A percentile compares a stretch with the other conserved stretches of the same genome.
These are phyloP conservation scores for Schizosaccharomyces versatilis DNA, from an alignment of 1,139 yeast genomes.

Conservation along the genomic window DNA sequence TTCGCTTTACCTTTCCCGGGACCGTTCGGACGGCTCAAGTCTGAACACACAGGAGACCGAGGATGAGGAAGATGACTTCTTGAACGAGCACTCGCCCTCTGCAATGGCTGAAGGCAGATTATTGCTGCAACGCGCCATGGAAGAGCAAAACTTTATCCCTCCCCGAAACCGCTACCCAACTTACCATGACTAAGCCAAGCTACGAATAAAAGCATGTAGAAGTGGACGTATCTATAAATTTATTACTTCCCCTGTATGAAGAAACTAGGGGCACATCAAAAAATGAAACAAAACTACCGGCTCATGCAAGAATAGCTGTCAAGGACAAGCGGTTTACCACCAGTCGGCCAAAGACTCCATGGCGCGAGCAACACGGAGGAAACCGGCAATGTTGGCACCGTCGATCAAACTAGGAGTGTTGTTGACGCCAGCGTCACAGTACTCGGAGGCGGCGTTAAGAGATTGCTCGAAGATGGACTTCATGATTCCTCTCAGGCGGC, in stretches of 20 bases:
- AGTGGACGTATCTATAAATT: too few relatives aligned
- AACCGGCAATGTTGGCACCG: slow-evolving; percentile 98
- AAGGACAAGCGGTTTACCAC: slow-evolving; percentile 17
- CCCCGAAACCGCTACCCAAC: too few relatives aligned
- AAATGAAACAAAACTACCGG: too few relatives aligned
- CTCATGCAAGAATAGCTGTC: not conserved
- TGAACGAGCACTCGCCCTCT: not conserved
- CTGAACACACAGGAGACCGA: not conserved
- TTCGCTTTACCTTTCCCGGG: not conserved
- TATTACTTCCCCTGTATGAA: too few relatives aligned
- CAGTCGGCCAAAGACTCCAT: slow-evolving; percentile 95
- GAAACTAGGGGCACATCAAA: too few relatives aligned
- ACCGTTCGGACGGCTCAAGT: not conserved
- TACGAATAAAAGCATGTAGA: too few relatives aligned
- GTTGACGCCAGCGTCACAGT: slow-evolving; percentile 44
- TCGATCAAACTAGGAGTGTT: slow-evolving; percentile 79
- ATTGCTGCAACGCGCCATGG: not conserved
- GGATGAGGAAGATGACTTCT: not conserved
- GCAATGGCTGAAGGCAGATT: not conserved
- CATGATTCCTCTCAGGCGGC: slow-evolving; percentile 76
- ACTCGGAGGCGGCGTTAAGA: slow-evolving; percentile 63
- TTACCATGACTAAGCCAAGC: too few relatives aligned
- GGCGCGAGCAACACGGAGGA: slow-evolving; percentile 93
- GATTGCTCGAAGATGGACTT: slow-evolving; percentile 81
- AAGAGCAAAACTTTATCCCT: too few relatives aligned